phyloP scores from a whole-genome alignment of 1,284 basidiomycete genomes.

The Cryptococcus hybrid region DNA sequence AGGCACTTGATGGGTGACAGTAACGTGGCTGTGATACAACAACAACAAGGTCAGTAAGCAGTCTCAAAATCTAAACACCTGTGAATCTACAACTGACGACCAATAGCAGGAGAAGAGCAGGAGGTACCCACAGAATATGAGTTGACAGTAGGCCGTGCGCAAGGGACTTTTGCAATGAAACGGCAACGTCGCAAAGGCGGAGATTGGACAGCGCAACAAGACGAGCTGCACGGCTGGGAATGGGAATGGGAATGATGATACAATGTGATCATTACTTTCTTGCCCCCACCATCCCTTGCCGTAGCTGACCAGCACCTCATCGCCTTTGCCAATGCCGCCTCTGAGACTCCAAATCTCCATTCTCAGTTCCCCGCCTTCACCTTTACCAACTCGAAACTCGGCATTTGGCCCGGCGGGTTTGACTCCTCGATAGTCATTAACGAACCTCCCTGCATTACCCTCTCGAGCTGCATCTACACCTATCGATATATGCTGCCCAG shows the following conservation, averaged over 20 bases:
- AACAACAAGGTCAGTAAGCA: constrained; percentile 4
- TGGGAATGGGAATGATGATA: constrained; percentile 23
- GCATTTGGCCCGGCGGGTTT: constrained; percentile 63
- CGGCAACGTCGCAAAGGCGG: constrained; percentile 9
- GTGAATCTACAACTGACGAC: background rate
- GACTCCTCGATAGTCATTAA: constrained; percentile 83
- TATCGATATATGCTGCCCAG: constrained; percentile 39
- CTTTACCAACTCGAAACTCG: constrained; percentile 62
- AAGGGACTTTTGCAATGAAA: constrained; percentile 3
- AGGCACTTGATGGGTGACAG: constrained; percentile 25
- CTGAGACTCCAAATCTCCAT: constrained; percentile 70
- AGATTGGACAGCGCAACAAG: constrained; percentile 8
- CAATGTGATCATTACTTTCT: constrained; percentile 9
- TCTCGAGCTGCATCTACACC: constrained; percentile 66
- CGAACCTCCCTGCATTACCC: constrained; percentile 83
- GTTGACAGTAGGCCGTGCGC: background rate
- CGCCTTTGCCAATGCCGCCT: constrained; percentile 67
- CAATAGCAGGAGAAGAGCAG: background rate
- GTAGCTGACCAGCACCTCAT: constrained; percentile 85
- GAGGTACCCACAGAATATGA: background rate
- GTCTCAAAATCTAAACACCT: background rate
- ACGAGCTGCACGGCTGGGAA: constrained; percentile 16
- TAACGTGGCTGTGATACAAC: constrained; percentile 13
- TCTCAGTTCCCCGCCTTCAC: constrained; percentile 62
- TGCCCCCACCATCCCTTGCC: constrained; percentile 87